Base-by-base conservation (phyloP, 768 basidiomycete genomes). In the Psilocybe cubensis region DNA sequence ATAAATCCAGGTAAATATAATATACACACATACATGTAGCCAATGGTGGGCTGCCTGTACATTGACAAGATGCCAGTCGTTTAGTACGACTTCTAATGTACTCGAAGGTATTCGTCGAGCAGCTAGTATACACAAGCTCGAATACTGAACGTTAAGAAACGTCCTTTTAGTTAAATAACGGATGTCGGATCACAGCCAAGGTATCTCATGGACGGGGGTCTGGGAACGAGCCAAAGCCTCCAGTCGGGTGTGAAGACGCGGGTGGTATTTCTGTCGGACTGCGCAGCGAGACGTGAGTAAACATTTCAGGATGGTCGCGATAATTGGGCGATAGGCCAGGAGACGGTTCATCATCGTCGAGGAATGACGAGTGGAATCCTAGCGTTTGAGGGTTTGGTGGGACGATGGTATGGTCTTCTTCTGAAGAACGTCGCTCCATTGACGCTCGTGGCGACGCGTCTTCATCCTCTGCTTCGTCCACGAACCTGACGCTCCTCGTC, bases 351-450 rank as follows among this genome's bases (percentile, higher is more conserved):
- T 92, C 92, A 67, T 95, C 94, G 21, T 91, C 91, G 65, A 94
- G 74, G 76, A 93, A 93, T 27, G 84, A 89, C 40, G 90, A 84
- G 69, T 94, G 91, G 71, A 88, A 88, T 4, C 80, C 83, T 3
- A 84, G 63, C 1, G 75, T 77, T 18, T 72, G 73, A 33, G 68
- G 75, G 33, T 71, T 64, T n/a, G 67, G 66, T 27, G 62, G 65
- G 29, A 62, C 55, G 27, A 60, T 52, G 44, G 59, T 47, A 44
- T 62, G 60, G 3, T 44, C 57, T 21, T 62, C 57, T 1, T 43
- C 56, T 18, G 53, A 43, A 45, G 56, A 54, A 35, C n/a, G n/a
- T n/a, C 56, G 43, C 27, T 59, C 42, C 5, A 58, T 57, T 5
- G 56, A 61, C 1, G 66, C 68, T 62, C 92, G 24, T 90, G 40